A percentile compares a stretch with the other conserved stretches of the same genome.
Conservation (phyloP, 2,329 filamentous ascomycete species). For the Fusarium cicatricum region DNA sequence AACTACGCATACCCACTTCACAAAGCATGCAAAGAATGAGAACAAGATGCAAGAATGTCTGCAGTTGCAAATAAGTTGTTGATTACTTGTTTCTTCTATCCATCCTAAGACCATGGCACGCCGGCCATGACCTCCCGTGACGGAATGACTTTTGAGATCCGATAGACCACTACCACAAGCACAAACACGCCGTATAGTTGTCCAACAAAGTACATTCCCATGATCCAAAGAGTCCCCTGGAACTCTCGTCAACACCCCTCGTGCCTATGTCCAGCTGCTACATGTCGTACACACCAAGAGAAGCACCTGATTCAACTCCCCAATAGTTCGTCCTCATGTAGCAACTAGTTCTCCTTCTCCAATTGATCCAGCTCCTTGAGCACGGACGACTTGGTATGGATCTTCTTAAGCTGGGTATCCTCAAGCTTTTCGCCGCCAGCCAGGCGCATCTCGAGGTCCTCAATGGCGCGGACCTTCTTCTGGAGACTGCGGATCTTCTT, state of each 20-base stretch:
- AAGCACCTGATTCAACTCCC: slow-evolving; percentile 9
- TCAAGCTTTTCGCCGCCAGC: slow-evolving; percentile 96
- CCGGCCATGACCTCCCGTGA: slow-evolving; percentile 22
- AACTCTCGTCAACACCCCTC: slow-evolving; percentile 22
- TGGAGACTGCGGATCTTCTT: slow-evolving; percentile 94
- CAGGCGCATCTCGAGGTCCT: slow-evolving; percentile 96
- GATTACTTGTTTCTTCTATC: slow-evolving; percentile 21
- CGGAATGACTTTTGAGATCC: slow-evolving; percentile 28
- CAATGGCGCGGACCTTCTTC: slow-evolving; percentile 98
- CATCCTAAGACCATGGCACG: slow-evolving; percentile 21
- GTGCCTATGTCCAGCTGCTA: slow-evolving; percentile 15
- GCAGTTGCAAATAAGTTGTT: slow-evolving; percentile 1
- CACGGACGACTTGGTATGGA: slow-evolving; percentile 84
- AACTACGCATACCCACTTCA: no score
- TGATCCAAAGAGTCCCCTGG: slow-evolving; percentile 12
- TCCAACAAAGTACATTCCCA: slow-evolving; percentile 31
- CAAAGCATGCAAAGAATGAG: no score
- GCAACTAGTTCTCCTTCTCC: slow-evolving; percentile 42
- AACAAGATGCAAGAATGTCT: background rate
- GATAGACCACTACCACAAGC: slow-evolving; percentile 10
- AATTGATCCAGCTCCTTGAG: slow-evolving; percentile 80
- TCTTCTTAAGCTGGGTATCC: slow-evolving; percentile 99
- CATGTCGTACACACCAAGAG: slow-evolving; percentile 8
- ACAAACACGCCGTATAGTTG: slow-evolving; percentile 24
- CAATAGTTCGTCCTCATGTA: background rate